phyloP scores from a whole-genome alignment of 257 asterid species.

The Solanum tacnaense region DNA sequence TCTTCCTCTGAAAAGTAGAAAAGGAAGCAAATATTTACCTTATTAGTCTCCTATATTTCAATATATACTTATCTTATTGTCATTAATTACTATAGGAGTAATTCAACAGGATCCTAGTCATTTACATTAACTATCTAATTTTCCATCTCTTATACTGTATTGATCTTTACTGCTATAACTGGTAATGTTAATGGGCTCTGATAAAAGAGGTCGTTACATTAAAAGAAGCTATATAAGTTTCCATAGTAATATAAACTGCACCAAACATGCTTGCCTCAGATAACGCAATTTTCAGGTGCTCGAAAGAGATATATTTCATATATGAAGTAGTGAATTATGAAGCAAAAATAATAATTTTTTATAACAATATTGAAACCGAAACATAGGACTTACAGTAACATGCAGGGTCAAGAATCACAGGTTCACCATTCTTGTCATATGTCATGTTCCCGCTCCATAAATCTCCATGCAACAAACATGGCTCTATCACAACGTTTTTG shows the following conservation, averaged over 20 bases:
- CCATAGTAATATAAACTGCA: neutral
- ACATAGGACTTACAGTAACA: conserved; percentile 66
- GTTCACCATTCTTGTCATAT: conserved; percentile 75
- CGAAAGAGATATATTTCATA: neutral
- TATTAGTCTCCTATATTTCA: neutral
- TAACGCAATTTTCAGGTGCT: neutral
- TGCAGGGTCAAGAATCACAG: conserved; percentile 94
- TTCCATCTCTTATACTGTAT: neutral
- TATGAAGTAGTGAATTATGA: neutral
- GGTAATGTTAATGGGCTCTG: neutral
- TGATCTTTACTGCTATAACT: neutral
- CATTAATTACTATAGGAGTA: neutral
- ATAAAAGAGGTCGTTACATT: neutral
- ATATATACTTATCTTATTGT: neutral
- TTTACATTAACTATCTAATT: neutral
- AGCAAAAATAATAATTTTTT: neutral
- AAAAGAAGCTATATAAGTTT: neutral
- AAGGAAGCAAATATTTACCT: neutral
- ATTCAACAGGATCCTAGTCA: neutral
- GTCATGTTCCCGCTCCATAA: conserved; percentile 94
- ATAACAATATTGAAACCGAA: neutral
- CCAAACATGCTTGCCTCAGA: neutral
- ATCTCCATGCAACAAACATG: conserved; percentile 94
- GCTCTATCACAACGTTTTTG: conserved; percentile 54
- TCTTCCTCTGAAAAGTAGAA: neutral